Conservation (phyloP, 1,139 yeast genomes). For the Hansenula lynferdii region DNA sequence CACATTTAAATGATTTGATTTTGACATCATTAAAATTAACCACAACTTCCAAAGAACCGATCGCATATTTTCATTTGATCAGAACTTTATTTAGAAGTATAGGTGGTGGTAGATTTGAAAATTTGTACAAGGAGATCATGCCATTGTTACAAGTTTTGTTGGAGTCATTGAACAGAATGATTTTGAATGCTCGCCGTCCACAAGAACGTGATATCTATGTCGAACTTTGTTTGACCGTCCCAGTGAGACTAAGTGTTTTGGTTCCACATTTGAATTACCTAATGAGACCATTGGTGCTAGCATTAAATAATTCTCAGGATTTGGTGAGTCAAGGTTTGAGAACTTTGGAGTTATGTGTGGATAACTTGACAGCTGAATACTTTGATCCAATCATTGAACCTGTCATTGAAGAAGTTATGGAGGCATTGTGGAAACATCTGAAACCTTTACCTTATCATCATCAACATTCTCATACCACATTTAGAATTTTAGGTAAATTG, state of each 20-base stretch:
- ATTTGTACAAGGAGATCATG: conserved; percentile 84
- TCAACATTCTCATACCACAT: conserved; percentile 92
- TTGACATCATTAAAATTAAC: conserved; percentile 76
- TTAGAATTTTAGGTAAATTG: conserved; percentile 86
- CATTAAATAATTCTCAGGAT: conserved; percentile 87
- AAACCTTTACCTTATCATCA: conserved; percentile 87
- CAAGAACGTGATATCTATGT: conserved; percentile 93
- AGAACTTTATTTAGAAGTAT: conserved; percentile 90
- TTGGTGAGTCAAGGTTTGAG: conserved; percentile 90
- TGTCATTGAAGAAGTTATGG: conserved; percentile 88
- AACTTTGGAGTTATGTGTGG: conserved; percentile 94
- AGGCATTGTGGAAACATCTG: conserved; percentile 86
- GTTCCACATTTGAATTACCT: conserved; percentile 88
- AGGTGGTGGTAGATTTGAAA: conserved; percentile 94
- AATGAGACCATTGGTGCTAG: conserved; percentile 87
- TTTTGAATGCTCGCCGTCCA: conserved; percentile 78
- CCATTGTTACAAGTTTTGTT: conserved; percentile 84
- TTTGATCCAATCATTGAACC: conserved; percentile 98
- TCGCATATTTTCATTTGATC: conserved; percentile 82
- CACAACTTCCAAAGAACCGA: conserved; percentile 88
- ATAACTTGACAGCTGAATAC: conserved; percentile 91
- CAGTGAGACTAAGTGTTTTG: conserved; percentile 85
- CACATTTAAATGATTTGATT: conserved; percentile 80
- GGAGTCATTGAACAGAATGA: conserved; percentile 79
- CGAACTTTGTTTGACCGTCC: conserved; percentile 91